A percentile compares a stretch with the other conserved stretches of the same genome.
These are phyloP conservation scores for Alternaria alternata DNA, from an alignment of 2,329 filamentous ascomycete species.

Conservation along the genomic window DNA sequence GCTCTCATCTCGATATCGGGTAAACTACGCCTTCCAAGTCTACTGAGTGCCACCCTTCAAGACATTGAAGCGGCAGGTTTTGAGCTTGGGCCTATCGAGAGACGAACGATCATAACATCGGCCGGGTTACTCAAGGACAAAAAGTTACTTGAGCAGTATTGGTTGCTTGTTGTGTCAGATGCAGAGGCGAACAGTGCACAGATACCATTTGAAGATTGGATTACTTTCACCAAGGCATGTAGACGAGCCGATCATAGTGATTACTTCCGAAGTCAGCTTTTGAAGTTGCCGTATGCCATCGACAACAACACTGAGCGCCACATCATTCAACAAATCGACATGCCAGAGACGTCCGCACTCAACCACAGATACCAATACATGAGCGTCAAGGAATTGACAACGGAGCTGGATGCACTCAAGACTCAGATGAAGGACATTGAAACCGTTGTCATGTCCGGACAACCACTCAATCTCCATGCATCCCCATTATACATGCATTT, in stretches of 20 bases:
- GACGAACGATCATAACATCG: constrained; percentile 36
- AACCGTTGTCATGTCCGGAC: constrained; percentile 42
- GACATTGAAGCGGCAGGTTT: constrained; percentile 33
- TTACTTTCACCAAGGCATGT: constrained; percentile 44
- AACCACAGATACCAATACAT: constrained; percentile 18
- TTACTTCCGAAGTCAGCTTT: constrained; percentile 40
- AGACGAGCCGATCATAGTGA: constrained; percentile 26
- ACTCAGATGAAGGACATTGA: constrained; percentile 38
- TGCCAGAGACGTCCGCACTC: constrained; percentile 1
- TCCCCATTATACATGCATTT: constrained; percentile 51
- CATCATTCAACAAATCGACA: constrained; percentile 16
- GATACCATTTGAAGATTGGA: constrained; percentile 43
- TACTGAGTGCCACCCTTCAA: constrained; percentile 35
- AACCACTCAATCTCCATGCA: constrained; percentile 46
- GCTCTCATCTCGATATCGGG: constrained; percentile 45
- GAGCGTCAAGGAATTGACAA: constrained; percentile 23
- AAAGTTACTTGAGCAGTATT: constrained; percentile 40
- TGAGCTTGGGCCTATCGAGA: constrained; percentile 30
- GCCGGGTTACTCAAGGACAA: constrained; percentile 38
- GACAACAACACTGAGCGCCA: constrained; percentile 18
- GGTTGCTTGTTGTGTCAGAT: constrained; percentile 34
- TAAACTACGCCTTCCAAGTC: constrained; percentile 32
- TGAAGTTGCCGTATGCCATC: constrained; percentile 36
- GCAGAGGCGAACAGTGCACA: constrained; percentile 32
- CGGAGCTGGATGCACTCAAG: constrained; percentile 32